Evolutionary conservation across 2,329 filamentous ascomycete species (phyloP).

Genomic region (Curvularia hawaiiensis): DNA sequence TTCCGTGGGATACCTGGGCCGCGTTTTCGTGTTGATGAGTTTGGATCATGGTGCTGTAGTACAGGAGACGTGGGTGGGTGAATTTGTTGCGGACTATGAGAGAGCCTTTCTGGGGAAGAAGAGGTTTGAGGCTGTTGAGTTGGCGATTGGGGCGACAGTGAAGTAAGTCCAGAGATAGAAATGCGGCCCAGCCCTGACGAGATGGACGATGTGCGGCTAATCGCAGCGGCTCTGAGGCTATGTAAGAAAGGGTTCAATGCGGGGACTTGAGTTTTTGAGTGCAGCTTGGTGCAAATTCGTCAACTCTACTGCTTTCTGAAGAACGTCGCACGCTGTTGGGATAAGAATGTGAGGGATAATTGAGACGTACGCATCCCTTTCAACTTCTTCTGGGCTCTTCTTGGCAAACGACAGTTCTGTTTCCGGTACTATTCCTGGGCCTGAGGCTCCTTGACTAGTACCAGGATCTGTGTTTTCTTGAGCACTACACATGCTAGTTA

Average conservation of each 20-base stretch:
- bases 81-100: conserved; percentile 4
- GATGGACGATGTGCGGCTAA: conserved; percentile 4
- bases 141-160: conserved; percentile 3
- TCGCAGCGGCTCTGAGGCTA: not conserved
- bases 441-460: not conserved
- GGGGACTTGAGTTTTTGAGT: not conserved
- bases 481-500: not conserved
- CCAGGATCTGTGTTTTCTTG: not conserved
- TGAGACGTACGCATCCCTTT: conserved; percentile 8
- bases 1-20: conserved; percentile 7
- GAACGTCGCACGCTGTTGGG: not conserved
- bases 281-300: not conserved
- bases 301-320: not conserved
- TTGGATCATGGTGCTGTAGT: conserved; percentile 6
- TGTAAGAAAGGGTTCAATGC: not conserved
- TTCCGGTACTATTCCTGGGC: not conserved
- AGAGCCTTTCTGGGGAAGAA: conserved; percentile 4
- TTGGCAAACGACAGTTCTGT: not conserved
- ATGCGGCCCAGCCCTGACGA: conserved; percentile 8
- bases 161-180: not conserved
- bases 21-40: conserved; percentile 7
- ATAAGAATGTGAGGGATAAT: not conserved
- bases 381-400: conserved; percentile 8
- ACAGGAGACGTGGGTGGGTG: conserved; percentile 3
- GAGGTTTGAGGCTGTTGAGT: not conserved